These are phyloP conservation scores for Penstemon davidsonii DNA, from an alignment of 257 asterid species.

Conservation along the genomic window DNA sequence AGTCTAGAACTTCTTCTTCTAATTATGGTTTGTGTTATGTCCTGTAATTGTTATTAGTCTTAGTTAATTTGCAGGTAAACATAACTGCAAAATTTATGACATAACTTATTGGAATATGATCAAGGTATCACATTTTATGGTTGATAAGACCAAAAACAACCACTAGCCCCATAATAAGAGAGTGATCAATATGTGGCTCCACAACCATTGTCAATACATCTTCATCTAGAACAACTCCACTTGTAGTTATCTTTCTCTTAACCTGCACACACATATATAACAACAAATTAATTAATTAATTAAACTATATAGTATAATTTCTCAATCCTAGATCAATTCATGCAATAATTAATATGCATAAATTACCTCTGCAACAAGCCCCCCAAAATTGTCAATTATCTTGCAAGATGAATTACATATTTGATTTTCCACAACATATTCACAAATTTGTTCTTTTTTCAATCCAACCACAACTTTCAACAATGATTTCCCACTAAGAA, in stretches of 20 bases:
- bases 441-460: neutral
- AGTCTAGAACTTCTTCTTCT: no score
- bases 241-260: slow-evolving; percentile 35
- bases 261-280: slow-evolving; percentile 25
- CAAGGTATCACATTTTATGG: slow-evolving; percentile 29
- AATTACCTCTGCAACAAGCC: slow-evolving; percentile 44
- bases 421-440: slow-evolving; percentile 36
- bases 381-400: slow-evolving; percentile 36
- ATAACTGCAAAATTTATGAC: no score
- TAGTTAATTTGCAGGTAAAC: no score
- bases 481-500: slow-evolving; percentile 27
- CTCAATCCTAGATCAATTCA: neutral
- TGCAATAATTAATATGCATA: neutral
- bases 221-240: slow-evolving; percentile 45
- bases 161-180: slow-evolving; percentile 38
- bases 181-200: slow-evolving; percentile 44
- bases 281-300: no score
- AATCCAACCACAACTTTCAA: slow-evolving; percentile 31
- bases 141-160: slow-evolving; percentile 43
- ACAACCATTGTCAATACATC: slow-evolving; percentile 48
- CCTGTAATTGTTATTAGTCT: no score
- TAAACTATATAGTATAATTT: no score
- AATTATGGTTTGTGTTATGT: no score
- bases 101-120: no score
- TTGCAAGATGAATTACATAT: slow-evolving; percentile 32